phyloP scores from a whole-genome alignment of 192 early-diverging fungal genomes.

The Rhizophagus clarus region DNA sequence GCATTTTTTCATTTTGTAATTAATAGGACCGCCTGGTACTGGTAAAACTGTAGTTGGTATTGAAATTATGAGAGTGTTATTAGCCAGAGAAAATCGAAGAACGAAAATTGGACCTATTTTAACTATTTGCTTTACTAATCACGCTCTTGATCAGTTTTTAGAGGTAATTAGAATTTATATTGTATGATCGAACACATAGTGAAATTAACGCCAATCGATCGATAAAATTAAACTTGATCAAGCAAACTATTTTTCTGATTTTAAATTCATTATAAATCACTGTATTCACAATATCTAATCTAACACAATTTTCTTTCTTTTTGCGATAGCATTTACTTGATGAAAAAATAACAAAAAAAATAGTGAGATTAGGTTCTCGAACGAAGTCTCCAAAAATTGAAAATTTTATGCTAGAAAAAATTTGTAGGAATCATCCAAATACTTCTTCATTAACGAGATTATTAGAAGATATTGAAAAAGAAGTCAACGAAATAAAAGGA shows the following conservation, averaged over 20 bases:
- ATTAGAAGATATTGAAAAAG: too few species aligned
- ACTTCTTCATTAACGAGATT: too few species aligned
- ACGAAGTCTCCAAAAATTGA: slow-evolving; percentile 38
- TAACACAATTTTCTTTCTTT: background rate
- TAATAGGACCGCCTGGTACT: slow-evolving; percentile 51
- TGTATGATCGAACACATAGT: too few species aligned
- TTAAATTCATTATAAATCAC: too few species aligned
- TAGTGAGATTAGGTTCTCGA: slow-evolving; percentile 53
- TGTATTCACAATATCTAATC: too few species aligned
- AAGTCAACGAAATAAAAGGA: too few species aligned
- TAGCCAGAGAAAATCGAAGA: slow-evolving; percentile 30
- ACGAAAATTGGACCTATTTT: slow-evolving; percentile 48
- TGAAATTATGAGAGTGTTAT: slow-evolving; percentile 45
- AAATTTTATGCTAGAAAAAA: too few species aligned
- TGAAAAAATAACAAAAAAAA: background rate
- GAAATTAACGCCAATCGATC: too few species aligned
- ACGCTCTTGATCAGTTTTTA: slow-evolving; percentile 42
- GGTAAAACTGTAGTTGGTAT: slow-evolving; percentile 60
- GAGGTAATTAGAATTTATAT: slow-evolving; percentile 31
- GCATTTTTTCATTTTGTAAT: background rate
- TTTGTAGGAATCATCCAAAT: too few species aligned
- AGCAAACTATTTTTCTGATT: too few species aligned
- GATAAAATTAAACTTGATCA: too few species aligned
- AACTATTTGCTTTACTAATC: slow-evolving; percentile 55
- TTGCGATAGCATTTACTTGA: background rate